Percentiles rank a stretch among this genome's conserved stretches.
Evolutionary conservation across 73 alveolate species (phyloP).

Genomic region (Paramecium sonneborni): DNA sequence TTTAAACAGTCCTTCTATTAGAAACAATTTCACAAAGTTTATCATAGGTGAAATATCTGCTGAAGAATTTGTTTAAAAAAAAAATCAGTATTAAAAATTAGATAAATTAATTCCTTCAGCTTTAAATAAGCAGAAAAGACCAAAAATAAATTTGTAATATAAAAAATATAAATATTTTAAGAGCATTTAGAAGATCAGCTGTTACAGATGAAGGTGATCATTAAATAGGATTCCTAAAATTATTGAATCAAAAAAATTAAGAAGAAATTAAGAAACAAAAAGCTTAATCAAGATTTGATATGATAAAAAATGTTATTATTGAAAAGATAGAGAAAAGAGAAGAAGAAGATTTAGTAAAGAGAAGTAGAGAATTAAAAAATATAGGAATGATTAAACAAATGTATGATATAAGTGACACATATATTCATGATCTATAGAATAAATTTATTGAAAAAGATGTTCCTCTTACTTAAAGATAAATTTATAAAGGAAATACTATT

Average conservation of each 20-base stretch:
- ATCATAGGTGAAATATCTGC: constrained; percentile 11
- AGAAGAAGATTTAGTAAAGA: constrained; percentile 14
- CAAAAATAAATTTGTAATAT: neutral
- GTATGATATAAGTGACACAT: constrained; percentile 33
- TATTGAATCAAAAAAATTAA: neutral
- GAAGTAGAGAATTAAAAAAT: neutral
- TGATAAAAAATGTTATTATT: neutral
- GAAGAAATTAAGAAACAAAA: neutral
- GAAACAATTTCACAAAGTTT: neutral
- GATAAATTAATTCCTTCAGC: neutral
- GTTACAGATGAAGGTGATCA: neutral
- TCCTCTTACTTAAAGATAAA: neutral
- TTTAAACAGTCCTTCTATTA: neutral
- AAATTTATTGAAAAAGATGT: neutral
- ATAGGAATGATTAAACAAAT: neutral
- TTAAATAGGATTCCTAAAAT: neutral
- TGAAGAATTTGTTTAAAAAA: neutral
- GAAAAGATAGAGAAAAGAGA: neutral
- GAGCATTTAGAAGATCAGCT: neutral
- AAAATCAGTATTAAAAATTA: neutral
- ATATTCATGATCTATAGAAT: neutral
- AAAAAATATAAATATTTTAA: neutral
- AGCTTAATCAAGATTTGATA: neutral
- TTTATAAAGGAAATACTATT: neutral
- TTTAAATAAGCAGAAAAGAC: neutral